Base-by-base conservation (phyloP, 2,329 filamentous ascomycete species). In the Diplocarpon rosae region DNA sequence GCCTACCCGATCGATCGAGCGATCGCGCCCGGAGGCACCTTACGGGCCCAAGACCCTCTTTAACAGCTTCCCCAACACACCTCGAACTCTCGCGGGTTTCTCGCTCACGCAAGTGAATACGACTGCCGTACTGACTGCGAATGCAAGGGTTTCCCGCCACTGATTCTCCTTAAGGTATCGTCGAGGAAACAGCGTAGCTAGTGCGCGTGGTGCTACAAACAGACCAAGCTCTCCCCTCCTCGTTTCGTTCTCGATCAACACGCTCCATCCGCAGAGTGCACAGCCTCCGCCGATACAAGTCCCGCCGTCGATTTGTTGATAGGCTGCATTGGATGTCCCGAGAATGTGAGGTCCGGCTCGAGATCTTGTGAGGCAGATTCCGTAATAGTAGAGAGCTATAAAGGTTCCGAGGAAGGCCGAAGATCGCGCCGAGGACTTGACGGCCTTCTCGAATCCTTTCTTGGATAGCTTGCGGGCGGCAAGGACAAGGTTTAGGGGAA, bases 351-450 rank as follows among this genome's bases (percentile, higher is more conserved):
- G 87, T 0, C 86, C 86, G 6, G 92, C 49, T 27, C 84, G 73
- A 1, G 80, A 88, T 36, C 87, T 76, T 5, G 78, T 71, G 0
- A 93, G 75, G 59, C 87, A 94, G 3, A 93, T 83, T 24, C 83
- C 80, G 60, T 93, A 93, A 66, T 89, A 93, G 62, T 90, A 92
- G 10, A 88, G 66, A 1, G 77, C 69, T 52, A 93, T 83, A 62
- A 90, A 93, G 0, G 78, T 67, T 2, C 79, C 85, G 1, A 94
- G 71, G 60, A 93, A 92, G 1, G 81, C 72, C 0, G 85, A 88
- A 5, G 84, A 89, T 28, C 82, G 76, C 9, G 72, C 64, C 1
- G 84, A 78, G 2, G 80, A 80, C 12, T 69, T 54, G 20, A 80
- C 46, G 1, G 79, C 77, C 20, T 65, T 64, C 33, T 55, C 54